Percentiles rank a stretch among this genome's conserved stretches.
phyloP scores from a whole-genome alignment of 2,329 filamentous ascomycete genomes.

The Pseudonectria foliicola region DNA sequence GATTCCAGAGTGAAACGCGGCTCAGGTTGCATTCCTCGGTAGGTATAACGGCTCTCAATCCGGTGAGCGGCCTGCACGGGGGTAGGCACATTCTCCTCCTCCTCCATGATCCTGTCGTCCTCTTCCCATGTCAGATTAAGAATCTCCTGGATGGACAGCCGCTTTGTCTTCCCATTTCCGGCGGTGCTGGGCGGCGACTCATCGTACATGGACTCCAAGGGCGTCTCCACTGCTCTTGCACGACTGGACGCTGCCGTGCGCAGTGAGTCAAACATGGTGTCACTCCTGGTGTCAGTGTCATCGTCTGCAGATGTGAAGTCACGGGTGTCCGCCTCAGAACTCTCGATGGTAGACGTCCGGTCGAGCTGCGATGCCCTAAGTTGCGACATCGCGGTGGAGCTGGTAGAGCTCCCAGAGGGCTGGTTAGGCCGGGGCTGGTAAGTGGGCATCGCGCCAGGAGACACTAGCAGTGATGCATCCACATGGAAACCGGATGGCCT shows the following conservation, averaged over 20 bases:
- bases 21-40: slow-evolving; percentile 8
- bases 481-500: slow-evolving; percentile 48
- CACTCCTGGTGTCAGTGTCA: slow-evolving; percentile 71
- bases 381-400: slow-evolving; percentile 36
- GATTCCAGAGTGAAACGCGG: slow-evolving; percentile 25
- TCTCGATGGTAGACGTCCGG: slow-evolving; percentile 53
- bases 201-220: slow-evolving; percentile 74
- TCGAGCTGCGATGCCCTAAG: slow-evolving; percentile 26
- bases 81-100: slow-evolving; percentile 51
- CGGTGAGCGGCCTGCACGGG: slow-evolving; percentile 37
- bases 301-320: slow-evolving; percentile 63
- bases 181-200: slow-evolving; percentile 61
- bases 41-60: slow-evolving; percentile 12
- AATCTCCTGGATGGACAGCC: slow-evolving; percentile 53
- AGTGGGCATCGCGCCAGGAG: slow-evolving; percentile 31
- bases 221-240: slow-evolving; percentile 59
- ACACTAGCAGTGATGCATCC: slow-evolving; percentile 42
- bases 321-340: slow-evolving; percentile 61
- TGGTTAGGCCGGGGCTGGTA: slow-evolving; percentile 33
- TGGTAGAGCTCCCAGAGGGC: slow-evolving; percentile 35
- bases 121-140: slow-evolving; percentile 48
- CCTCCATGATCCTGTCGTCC: slow-evolving; percentile 52
- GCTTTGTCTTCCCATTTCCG: slow-evolving; percentile 45
- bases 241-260: slow-evolving; percentile 64
- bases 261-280: slow-evolving; percentile 70